These are phyloP conservation scores for Mycena vitilis DNA, from an alignment of 768 basidiomycete species.

Conservation along the genomic window DNA sequence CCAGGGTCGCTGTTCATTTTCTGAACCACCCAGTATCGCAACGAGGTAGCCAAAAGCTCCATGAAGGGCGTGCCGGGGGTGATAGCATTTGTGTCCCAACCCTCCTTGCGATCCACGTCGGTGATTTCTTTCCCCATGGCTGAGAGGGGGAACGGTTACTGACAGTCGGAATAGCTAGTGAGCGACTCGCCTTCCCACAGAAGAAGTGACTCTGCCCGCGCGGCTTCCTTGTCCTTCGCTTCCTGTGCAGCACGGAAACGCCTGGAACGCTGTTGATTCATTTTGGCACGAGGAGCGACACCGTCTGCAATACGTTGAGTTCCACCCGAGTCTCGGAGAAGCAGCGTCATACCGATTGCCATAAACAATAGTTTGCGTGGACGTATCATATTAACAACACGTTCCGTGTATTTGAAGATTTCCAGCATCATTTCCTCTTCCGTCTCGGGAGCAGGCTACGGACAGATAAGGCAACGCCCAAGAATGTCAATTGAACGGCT, in stretches of 20 bases:
- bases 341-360: slow-evolving; percentile 84
- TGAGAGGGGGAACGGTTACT: slow-evolving; percentile 42
- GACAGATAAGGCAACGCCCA: neutral
- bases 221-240: slow-evolving; percentile 93
- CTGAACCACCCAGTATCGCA: slow-evolving; percentile 96
- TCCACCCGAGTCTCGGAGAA: neutral
- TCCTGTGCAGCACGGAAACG: slow-evolving; percentile 97
- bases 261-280: slow-evolving; percentile 99
- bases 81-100: slow-evolving; percentile 99
- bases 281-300: slow-evolving; percentile 97
- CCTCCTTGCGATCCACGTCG: slow-evolving; percentile 85
- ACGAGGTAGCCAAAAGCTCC: slow-evolving; percentile 86
- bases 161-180: neutral
- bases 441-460: slow-evolving; percentile 92
- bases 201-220: slow-evolving; percentile 82
- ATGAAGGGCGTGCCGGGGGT: slow-evolving; percentile 99
- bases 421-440: slow-evolving; percentile 99
- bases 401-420: slow-evolving; percentile 95
- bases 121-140: slow-evolving; percentile 92
- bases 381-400: slow-evolving; percentile 96
- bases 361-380: slow-evolving; percentile 97
- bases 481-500: slow-evolving; percentile 26
- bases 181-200: slow-evolving; percentile 81
- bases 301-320: slow-evolving; percentile 69
- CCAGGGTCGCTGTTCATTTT: slow-evolving; percentile 96